Evolutionary conservation across 2,329 filamentous ascomycete species (phyloP), one percentile per base, ranked within the genome.

Genomic region (Trichoderma atrobrunneum): DNA sequence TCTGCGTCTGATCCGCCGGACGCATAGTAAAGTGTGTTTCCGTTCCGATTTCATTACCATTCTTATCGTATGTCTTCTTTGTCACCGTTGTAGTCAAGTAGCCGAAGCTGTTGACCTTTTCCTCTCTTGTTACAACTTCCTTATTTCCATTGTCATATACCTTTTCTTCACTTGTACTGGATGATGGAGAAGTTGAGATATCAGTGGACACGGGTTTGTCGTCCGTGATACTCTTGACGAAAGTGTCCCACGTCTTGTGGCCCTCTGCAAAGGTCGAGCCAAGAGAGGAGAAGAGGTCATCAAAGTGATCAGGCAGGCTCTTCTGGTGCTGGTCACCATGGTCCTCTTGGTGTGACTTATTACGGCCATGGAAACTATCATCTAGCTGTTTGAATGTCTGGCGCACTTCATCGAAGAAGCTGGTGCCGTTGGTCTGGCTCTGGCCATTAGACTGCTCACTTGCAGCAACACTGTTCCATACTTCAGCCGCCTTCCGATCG

Each of bases 81-180:
- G 81, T 82, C 10, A 80, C 80, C 74, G 82, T 85, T 66, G 79
- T 80, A 72, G 85, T 84, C 14, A 81, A 74, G 73, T 84, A 83
- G 36, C 85, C 85, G 65, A 80, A 81, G 8, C 77, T 74, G 75
- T 87, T 85, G 5, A 84, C 80, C 65, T 83, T 81, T 73, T 86
- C 83, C 5, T 84, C 79, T 30, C 79, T 82, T 2, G 79, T 81
- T 71, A 79, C 78, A 30, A 82, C 78, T 30, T 81, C 79, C 67
- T 81, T 80, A 48, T 76, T 79, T 14, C 80, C 75, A 5, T 76
- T 71, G 26, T 76, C 65, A 11, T 72, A 67, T 39, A 73, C 34
- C 21, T 71, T 71, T 32, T 71, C 68, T 24, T 71, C 68, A 67
- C 51, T 72, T n/a, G 70, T 26, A n/a, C 4, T 66, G 30, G 36